phyloP scores from a whole-genome alignment of 192 early-diverging fungal genomes.

The Mortierella alpina region DNA sequence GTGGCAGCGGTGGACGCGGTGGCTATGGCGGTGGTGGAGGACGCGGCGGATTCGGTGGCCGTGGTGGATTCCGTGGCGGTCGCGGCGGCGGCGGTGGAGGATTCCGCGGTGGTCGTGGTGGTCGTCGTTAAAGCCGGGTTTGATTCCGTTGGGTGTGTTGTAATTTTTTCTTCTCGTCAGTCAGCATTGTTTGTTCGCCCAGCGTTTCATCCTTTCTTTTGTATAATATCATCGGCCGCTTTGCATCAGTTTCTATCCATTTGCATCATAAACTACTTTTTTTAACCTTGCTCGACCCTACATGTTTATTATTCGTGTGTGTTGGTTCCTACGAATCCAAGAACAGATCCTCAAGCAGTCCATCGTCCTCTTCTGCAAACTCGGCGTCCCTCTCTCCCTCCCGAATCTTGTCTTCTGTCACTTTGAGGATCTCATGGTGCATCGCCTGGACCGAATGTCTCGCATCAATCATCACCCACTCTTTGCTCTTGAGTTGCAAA shows the following conservation, averaged over 20 bases:
- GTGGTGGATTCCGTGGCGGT: slow-evolving; percentile 53
- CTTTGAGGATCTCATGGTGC: slow-evolving; percentile 31
- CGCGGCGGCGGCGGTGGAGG: slow-evolving; percentile 56
- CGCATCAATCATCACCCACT: slow-evolving; percentile 59
- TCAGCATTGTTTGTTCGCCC: no score
- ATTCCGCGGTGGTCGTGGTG: slow-evolving; percentile 56
- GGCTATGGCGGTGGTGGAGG: slow-evolving; percentile 57
- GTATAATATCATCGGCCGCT: neutral
- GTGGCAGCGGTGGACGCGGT: slow-evolving; percentile 56
- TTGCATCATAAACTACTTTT: no score
- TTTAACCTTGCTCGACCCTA: no score
- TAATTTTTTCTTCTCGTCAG: no score
- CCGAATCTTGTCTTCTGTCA: slow-evolving; percentile 21
- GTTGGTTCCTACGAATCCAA: neutral
- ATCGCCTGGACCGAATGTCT: slow-evolving; percentile 22
- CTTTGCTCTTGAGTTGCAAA: slow-evolving; percentile 62
- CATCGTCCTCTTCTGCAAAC: slow-evolving; percentile 27
- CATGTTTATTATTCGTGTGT: no score
- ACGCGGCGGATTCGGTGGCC: slow-evolving; percentile 54
- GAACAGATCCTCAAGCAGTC: slow-evolving; percentile 37
- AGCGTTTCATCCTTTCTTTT: neutral
- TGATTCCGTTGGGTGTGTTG: neutral
- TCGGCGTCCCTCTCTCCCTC: slow-evolving; percentile 16
- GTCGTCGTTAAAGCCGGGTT: slow-evolving; percentile 46
- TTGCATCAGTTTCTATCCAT: no score